phyloP scores from a whole-genome alignment of 2,329 filamentous ascomycete species.

The Colletotrichum caudatum region DNA sequence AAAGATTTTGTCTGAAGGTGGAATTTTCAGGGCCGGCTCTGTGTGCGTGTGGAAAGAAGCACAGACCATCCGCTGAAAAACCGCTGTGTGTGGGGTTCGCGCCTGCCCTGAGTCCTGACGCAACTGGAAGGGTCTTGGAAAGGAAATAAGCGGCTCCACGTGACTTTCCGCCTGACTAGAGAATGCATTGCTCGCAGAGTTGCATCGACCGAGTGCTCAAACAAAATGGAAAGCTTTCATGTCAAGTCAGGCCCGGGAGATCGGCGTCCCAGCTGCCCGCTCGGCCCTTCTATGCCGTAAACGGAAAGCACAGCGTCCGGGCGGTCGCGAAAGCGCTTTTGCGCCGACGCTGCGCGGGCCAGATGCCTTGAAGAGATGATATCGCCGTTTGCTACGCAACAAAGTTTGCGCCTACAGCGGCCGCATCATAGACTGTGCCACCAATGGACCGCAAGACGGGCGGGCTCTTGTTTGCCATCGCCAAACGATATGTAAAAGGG shows the following conservation, averaged over 20 bases:
- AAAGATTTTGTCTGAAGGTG: constrained; percentile 52
- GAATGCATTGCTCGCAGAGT: constrained; percentile 5
- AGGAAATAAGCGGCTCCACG: neutral
- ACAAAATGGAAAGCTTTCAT: constrained; percentile 20
- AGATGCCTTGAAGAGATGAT: constrained; percentile 34
- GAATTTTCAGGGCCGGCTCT: constrained; percentile 50
- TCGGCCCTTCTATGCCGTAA: constrained; percentile 33
- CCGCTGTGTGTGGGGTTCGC: constrained; percentile 30
- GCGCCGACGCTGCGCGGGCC: constrained; percentile 33
- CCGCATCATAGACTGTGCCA: constrained; percentile 27
- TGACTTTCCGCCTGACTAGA: neutral
- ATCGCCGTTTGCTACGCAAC: constrained; percentile 36
- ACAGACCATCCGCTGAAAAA: constrained; percentile 42
- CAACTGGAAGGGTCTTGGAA: neutral
- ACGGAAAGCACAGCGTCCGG: constrained; percentile 35
- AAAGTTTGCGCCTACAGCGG: constrained; percentile 32
- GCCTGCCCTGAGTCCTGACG: constrained; percentile 26
- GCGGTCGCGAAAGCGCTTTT: constrained; percentile 24
- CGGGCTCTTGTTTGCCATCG: constrained; percentile 16
- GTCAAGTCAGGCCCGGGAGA: constrained; percentile 32
- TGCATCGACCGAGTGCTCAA: constrained; percentile 23
- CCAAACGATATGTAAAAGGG: constrained; percentile 17
- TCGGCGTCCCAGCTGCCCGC: constrained; percentile 36
- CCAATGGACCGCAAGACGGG: constrained; percentile 34
- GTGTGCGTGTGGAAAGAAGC: constrained; percentile 40